Percentiles rank a stretch among this genome's conserved stretches.
phyloP scores from a whole-genome alignment of 306 rosid genomes.

The Prunus padus region DNA sequence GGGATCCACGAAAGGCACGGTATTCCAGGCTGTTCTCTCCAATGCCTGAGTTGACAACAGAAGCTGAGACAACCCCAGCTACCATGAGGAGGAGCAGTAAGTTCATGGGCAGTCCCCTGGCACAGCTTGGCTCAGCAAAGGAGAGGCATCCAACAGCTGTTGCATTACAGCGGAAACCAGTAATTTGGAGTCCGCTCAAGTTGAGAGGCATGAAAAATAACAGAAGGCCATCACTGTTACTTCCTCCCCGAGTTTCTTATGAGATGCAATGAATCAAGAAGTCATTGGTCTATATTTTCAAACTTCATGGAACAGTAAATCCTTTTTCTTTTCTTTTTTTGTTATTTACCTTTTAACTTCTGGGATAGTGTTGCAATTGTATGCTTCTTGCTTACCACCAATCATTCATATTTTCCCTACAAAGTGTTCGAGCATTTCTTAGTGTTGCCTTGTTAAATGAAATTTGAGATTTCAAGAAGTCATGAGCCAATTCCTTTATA shows the following conservation, averaged over 20 bases:
- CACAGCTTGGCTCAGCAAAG: constrained; percentile 38
- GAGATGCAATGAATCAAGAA: constrained; percentile 39
- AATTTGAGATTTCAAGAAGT: background rate
- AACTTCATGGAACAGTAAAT: constrained; percentile 5
- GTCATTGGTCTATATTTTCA: constrained; percentile 19
- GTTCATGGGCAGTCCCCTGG: constrained; percentile 80
- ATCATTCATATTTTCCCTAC: background rate
- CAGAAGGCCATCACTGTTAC: constrained; percentile 67
- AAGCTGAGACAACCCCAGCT: constrained; percentile 61
- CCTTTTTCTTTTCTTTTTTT: background rate
- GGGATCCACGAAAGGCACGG: constrained; percentile 54
- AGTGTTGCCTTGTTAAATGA: background rate
- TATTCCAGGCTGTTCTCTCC: constrained; percentile 78
- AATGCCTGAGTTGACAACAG: constrained; percentile 50
- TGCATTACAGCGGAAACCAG: constrained; percentile 58
- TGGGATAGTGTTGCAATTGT: constrained; percentile 28
- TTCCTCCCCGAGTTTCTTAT: constrained; percentile 52
- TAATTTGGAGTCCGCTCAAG: constrained; percentile 89
- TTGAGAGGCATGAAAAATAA: constrained; percentile 46
- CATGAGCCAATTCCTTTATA: background rate
- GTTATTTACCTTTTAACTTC: background rate
- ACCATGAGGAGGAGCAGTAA: constrained; percentile 67
- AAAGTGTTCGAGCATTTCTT: background rate
- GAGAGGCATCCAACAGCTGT: constrained; percentile 45
- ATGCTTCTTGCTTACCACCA: constrained; percentile 44